Percentiles rank a stretch among this genome's conserved stretches.
phyloP scores from a whole-genome alignment of 805 yeast genomes.

The Torulaspora franciscae region DNA sequence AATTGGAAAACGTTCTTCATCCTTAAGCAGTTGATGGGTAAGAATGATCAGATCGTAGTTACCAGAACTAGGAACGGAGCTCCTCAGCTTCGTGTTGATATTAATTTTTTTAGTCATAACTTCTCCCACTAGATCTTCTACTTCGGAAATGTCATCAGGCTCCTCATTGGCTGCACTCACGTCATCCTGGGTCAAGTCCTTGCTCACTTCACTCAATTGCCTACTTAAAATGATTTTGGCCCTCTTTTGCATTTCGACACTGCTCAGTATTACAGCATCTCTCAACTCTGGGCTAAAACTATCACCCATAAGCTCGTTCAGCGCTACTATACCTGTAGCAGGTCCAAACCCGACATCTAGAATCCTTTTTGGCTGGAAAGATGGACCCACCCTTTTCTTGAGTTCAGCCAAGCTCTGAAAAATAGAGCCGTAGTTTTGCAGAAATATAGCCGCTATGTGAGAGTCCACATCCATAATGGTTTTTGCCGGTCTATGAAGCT shows the following conservation, averaged over 20 bases:
- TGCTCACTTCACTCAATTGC: slow-evolving; percentile 49
- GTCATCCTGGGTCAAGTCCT: slow-evolving; percentile 9
- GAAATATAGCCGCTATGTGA: slow-evolving; percentile 71
- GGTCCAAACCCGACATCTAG: slow-evolving; percentile 89
- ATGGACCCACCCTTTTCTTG: slow-evolving; percentile 47
- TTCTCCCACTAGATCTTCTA: slow-evolving; percentile 42
- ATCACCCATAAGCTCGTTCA: slow-evolving; percentile 74
- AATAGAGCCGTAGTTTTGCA: slow-evolving; percentile 73
- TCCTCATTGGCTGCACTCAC: slow-evolving; percentile 16
- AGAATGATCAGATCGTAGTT: slow-evolving; percentile 80
- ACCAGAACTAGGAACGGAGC: slow-evolving; percentile 45
- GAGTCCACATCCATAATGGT: slow-evolving; percentile 62
- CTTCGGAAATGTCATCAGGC: slow-evolving; percentile 24
- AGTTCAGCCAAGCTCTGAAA: slow-evolving; percentile 65
- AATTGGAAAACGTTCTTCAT: slow-evolving; percentile 57
- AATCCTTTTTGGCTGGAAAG: slow-evolving; percentile 60
- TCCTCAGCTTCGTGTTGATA: slow-evolving; percentile 51
- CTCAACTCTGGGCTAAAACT: slow-evolving; percentile 56
- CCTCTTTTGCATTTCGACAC: slow-evolving; percentile 67
- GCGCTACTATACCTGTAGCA: slow-evolving; percentile 82
- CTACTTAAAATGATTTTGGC: slow-evolving; percentile 74
- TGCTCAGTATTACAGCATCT: slow-evolving; percentile 69
- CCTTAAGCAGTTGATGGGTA: slow-evolving; percentile 66
- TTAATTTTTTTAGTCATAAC: slow-evolving; percentile 55
- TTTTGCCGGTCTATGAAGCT: slow-evolving; percentile 47